Conservation (phyloP, 176 grass and related monocot species). For the Juncus inflexus region DNA sequence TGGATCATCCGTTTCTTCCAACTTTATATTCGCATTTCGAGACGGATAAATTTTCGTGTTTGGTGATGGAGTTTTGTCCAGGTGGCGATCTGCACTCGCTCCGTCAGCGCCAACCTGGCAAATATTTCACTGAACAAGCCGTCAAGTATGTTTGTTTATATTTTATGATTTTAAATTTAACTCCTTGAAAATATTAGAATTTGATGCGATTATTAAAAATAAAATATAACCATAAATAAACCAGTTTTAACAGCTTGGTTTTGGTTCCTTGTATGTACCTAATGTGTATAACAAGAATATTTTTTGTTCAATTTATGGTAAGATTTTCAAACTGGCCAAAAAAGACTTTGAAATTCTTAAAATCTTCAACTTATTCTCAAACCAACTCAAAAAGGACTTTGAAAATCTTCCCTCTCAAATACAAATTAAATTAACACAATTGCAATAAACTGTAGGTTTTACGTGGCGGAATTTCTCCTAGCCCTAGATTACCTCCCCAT, state of each 20-base stretch:
- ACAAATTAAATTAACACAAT: no score
- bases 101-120: conserved; percentile 63
- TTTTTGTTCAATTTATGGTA: no score
- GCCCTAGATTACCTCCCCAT: no score
- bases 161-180: conserved; percentile 2
- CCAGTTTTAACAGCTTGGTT: conserved; percentile 4
- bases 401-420: no score
- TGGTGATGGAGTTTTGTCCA: conserved; percentile 83
- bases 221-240: background rate
- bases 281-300: background rate
- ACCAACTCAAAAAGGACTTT: no score
- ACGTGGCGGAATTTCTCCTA: no score
- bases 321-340: no score
- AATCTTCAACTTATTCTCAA: no score
- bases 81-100: conserved; percentile 74
- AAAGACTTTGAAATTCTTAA: no score
- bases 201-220: background rate
- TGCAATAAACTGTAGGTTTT: no score
- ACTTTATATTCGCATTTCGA: conserved; percentile 81
- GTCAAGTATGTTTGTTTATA: conserved; percentile 55
- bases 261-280: background rate
- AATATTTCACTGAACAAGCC: conserved; percentile 78
- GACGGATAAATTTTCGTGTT: conserved; percentile 78
- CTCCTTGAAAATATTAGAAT: conserved; percentile 2
- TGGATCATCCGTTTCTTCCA: conserved; percentile 78